Evolutionary conservation across 78 protist genomes (phyloP).

Genomic region (Dictyostelium discoideum): dicty_2.7 NC_007088.5:4448501-4449000

Average conservation of each 20-base stretch:
- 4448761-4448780: background rate
- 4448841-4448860: too few species aligned
- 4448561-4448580: background rate
- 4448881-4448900: background rate
- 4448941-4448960: background rate
- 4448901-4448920: background rate
- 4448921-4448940: background rate
- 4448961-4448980: background rate
- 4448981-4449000: too few species aligned
- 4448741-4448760: too few species aligned
- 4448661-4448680: background rate
- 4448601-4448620: background rate
- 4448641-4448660: background rate
- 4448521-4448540: background rate
- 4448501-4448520: conserved; percentile 25
- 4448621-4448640: background rate
- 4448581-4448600: background rate
- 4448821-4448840: too few species aligned
- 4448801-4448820: too few species aligned
- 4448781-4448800: background rate
- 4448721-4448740: background rate
- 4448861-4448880: too few species aligned
- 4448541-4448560: background rate
- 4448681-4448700: background rate
- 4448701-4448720: background rate